phyloP scores from a whole-genome alignment of 148 eudicot genomes.

The Nepenthes mirabilis region DNA sequence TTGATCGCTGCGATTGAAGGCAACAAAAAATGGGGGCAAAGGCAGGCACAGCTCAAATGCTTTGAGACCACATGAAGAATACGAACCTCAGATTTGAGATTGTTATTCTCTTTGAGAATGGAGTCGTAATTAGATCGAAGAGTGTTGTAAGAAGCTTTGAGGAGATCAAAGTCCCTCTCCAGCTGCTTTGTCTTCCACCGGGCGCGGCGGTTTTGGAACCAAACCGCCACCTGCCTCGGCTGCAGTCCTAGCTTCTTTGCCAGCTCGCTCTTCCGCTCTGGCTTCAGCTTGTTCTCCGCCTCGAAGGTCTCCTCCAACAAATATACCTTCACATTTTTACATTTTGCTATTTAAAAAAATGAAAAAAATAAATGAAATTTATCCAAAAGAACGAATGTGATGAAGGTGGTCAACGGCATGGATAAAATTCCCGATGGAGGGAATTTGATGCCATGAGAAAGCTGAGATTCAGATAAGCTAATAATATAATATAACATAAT shows the following conservation, averaged over 20 bases:
- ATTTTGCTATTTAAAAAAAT: neutral
- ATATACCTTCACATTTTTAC: slow-evolving; percentile 19
- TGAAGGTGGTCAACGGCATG: neutral
- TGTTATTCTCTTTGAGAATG: slow-evolving; percentile 33
- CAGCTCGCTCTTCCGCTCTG: slow-evolving; percentile 44
- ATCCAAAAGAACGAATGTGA: neutral
- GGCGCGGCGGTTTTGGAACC: slow-evolving; percentile 78
- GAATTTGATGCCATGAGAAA: too few species aligned
- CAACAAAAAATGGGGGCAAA: neutral
- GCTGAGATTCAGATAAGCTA: too few species aligned
- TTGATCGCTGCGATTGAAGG: neutral
- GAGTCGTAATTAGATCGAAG: slow-evolving; percentile 35
- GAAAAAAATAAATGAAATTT: neutral
- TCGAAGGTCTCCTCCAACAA: slow-evolving; percentile 58
- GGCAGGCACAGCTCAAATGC: neutral
- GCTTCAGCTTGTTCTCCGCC: slow-evolving; percentile 60
- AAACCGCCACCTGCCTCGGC: slow-evolving; percentile 69
- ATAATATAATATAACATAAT: too few species aligned
- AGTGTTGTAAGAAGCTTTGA: slow-evolving; percentile 45
- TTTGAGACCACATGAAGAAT: neutral
- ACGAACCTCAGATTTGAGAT: slow-evolving; percentile 52
- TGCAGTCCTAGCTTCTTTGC: slow-evolving; percentile 53
- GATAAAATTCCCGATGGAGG: neutral
- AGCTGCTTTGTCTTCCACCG: slow-evolving; percentile 12
- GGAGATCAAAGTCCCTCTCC: slow-evolving; percentile 48